Evolutionary conservation across 2,329 filamentous ascomycete genomes (phyloP).

Genomic region (Monilinia fructigena): DNA sequence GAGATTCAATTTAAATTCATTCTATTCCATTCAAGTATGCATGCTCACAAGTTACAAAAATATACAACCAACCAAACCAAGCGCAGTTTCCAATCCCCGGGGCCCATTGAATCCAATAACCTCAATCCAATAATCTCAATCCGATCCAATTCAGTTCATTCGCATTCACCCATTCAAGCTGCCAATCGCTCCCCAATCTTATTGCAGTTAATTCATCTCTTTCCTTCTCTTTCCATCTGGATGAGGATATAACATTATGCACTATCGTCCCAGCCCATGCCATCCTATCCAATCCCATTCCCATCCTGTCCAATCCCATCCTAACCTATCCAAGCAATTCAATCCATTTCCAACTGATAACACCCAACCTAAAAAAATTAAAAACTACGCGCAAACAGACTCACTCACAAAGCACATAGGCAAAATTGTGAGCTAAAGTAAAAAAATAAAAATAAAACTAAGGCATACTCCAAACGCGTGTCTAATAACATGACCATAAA

Average conservation of each 20-base stretch:
- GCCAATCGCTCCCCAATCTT: too few relatives aligned
- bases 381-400: background rate
- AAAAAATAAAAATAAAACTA: background rate
- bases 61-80: too few relatives aligned
- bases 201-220: background rate
- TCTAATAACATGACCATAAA: background rate
- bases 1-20: too few relatives aligned
- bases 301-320: background rate
- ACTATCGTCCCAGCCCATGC: slow-evolving; percentile 1
- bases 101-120: too few relatives aligned
- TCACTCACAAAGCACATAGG: background rate
- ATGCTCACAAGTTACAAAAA: too few relatives aligned
- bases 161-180: background rate
- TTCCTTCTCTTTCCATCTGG: background rate
- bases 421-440: background rate
- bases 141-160: background rate
- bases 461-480: background rate
- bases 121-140: too few relatives aligned
- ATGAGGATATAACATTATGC: slow-evolving; percentile 17
- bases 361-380: background rate
- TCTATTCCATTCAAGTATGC: too few relatives aligned
- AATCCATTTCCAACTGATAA: background rate
- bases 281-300: background rate
- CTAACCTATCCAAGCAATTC: background rate
- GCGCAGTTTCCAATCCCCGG: too few relatives aligned